Evolutionary conservation across 2,329 filamentous ascomycete species (phyloP), one percentile per base, ranked within the genome.

Genomic region (Beauveria pseudobassiana): DNA sequence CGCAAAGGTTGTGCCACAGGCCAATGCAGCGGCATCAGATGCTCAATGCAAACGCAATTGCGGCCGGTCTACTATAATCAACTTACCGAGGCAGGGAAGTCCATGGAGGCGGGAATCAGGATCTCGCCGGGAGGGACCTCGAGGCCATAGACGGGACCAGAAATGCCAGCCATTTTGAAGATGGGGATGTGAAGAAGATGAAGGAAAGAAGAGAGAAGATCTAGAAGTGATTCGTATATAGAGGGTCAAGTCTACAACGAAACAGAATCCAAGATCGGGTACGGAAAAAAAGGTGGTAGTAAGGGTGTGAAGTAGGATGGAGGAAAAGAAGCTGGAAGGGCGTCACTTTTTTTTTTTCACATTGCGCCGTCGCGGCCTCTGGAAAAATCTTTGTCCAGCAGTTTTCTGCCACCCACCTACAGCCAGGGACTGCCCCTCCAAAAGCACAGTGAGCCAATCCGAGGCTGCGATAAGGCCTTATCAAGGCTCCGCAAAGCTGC

Each of bases 101-200:
- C 87, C 65, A 87, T 82, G 65, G 87, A 80, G 62, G 90, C 91
- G 67, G 91, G 88, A 69, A 97, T 86, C 75, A 95, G 80, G 74
- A 91, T 80, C 77, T 91, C 90, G 72, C 89, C 91, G 69, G 90
- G 83, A 69, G 92, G 92, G 77, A 98, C 90, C 81, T 91, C 87
- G 69, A 97, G 88, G 78, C 93, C 92, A 75, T 95, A 99, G 74
- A 98, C 83, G 75, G 90, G 90, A 76, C 95, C 89, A 66, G 84
- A 82, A 71, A 82, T 72, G 66, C 80, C 74, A 75, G 82, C 78
- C 84, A 87, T 87, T 68, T 69, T 78, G 68, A 48, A 50, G 34
- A 45, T 40, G 38, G 58, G 26, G 50, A 52, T 38, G 50, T 52
- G 52, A 63, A 62, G 61, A 64, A 65, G 26, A n/a, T 53, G 34